Percentiles rank a stretch among this genome's conserved stretches.
These are phyloP conservation scores for Arthroderma sp. DNA, from an alignment of 2,329 filamentous ascomycete genomes.

Conservation along the genomic window DNA sequence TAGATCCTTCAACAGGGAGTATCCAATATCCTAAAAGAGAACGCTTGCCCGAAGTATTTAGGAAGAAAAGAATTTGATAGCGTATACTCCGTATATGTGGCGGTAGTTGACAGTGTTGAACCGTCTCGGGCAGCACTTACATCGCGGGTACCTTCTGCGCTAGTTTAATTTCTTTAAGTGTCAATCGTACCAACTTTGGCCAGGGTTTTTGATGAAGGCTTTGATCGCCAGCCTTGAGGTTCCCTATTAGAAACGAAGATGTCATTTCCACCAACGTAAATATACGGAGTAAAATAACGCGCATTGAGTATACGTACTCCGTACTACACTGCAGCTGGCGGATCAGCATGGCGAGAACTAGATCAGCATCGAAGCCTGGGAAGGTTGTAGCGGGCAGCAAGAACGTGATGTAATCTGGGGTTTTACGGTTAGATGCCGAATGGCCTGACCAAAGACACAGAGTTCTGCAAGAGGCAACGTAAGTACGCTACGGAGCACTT, in stretches of 20 bases:
- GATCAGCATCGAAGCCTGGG: neutral
- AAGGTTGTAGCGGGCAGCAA: neutral
- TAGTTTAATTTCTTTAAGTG: neutral
- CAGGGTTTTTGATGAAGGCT: neutral
- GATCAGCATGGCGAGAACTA: neutral
- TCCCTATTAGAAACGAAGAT: neutral
- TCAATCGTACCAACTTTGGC: neutral
- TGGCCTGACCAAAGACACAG: neutral
- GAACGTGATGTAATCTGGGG: neutral
- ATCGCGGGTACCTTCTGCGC: neutral
- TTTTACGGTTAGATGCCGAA: slow-evolving; percentile 2
- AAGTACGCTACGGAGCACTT: neutral
- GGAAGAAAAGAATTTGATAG: no score
- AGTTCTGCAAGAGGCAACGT: neutral
- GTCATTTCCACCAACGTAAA: neutral
- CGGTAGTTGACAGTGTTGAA: no score
- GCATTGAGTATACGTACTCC: neutral
- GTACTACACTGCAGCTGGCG: neutral
- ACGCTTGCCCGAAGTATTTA: neutral
- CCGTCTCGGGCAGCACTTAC: no score
- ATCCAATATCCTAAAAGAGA: neutral
- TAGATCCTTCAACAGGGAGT: neutral
- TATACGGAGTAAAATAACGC: slow-evolving; percentile 4
- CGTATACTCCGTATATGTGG: no score
- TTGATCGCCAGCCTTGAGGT: neutral